Base-by-base conservation (phyloP, 2,329 filamentous ascomycete genomes). In the Xylariomycetidae sp. region DNA sequence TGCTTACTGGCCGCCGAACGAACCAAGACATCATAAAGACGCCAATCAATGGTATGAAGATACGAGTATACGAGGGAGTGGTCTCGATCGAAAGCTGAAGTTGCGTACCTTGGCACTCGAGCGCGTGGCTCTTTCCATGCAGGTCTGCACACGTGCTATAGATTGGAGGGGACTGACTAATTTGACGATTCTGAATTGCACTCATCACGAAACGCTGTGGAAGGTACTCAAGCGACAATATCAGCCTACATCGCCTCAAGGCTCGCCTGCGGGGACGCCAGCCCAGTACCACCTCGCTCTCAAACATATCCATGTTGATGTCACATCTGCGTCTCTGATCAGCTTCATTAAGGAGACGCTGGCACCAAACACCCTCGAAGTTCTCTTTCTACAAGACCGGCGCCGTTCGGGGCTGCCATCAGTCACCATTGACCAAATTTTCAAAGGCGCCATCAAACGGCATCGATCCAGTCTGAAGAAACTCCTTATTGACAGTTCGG, bases 361-460 rank as follows among this genome's bases (percentile, higher is more conserved):
- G 23, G 80, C 79, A 14, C 85, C 85, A 1, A 85, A 92, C 54
- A 82, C 76, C 18, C 65, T 92, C n/a, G 82, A 92, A 57, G 79
- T 79, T 7, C 66, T 92, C 8, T 88, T 88, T 53, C 59, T 92
- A 30, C 84, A 89, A 56, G 82, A 89, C 38, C 61, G 64, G 52
- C 72, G 47, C 56, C 70, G 38, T 54, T 72, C 56, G 56, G 72
- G 35, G 8, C 45, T 48, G 14, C 53, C 75, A 1, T 61, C 62
- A 6, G 79, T 89, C 1, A 69, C 73, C 3, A 72, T 89, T 34
- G 78, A 85, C 22, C 66, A 75, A 13, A 82, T 92, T 41, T 87
- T 85, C 59, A 74, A 73, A 37, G 76, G 77, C 10, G 73, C 82
- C 6, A 63, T 92, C 35, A 76, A 76, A 42, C 68, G 79, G n/a